phyloP scores from a whole-genome alignment of 345 rosid species.

The Nasturtium officinale region DNA sequence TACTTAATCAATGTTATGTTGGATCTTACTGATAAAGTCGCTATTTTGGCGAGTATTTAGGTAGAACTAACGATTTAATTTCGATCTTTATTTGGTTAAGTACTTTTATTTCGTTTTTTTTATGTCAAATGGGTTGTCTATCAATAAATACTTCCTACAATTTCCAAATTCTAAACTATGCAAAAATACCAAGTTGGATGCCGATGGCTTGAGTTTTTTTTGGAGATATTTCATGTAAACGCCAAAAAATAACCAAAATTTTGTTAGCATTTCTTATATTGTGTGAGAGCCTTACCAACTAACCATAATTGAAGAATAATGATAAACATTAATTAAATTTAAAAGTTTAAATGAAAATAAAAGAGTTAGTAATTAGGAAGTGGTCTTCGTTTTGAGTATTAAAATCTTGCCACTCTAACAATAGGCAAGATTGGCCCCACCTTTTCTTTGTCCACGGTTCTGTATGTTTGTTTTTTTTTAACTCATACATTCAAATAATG shows the following conservation, averaged over 20 bases:
- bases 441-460: conserved; percentile 26
- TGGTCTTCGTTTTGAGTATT: conserved; percentile 35
- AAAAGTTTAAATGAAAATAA: conserved; percentile 18
- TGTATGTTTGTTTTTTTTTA: background rate
- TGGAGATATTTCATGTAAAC: background rate
- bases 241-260: background rate
- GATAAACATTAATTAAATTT: conserved; percentile 17
- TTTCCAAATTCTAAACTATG: conserved; percentile 18
- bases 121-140: conserved; percentile 14
- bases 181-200: conserved; percentile 6
- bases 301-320: conserved; percentile 23
- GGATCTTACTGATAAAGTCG: background rate
- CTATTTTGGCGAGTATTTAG: background rate
- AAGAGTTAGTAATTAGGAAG: conserved; percentile 24
- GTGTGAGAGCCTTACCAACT: conserved; percentile 26
- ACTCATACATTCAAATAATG: conserved; percentile 17
- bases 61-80: background rate
- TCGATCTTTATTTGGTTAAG: background rate
- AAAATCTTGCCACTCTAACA: conserved; percentile 42
- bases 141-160: background rate
- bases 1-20: background rate
- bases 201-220: background rate
- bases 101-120: background rate
- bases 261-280: background rate
- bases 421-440: conserved; percentile 45